Percentiles rank a stretch among this genome's conserved stretches.
Conservation (phyloP, 1,284 basidiomycete species). For the Cryptococcus jaspeensis region DNA sequence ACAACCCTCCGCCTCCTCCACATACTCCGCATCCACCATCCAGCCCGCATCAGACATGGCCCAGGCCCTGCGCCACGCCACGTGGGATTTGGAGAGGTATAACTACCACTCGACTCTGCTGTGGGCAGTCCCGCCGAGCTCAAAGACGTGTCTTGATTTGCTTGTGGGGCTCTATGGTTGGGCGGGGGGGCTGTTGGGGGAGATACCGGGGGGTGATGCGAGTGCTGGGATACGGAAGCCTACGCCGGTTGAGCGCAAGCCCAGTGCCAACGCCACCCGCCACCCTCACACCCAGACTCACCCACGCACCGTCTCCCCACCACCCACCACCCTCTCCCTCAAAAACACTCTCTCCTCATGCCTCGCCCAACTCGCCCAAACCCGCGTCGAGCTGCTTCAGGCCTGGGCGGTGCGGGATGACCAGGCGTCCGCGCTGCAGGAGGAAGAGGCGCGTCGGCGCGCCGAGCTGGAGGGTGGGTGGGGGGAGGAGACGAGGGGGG, state of each 20-base stretch:
- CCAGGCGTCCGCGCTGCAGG: conserved; percentile 37
- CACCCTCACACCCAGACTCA: not conserved
- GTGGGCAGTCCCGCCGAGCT: conserved; percentile 48
- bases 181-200: conserved; percentile 38
- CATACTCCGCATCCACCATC: conserved; percentile 5
- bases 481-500: not conserved
- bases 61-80: conserved; percentile 40
- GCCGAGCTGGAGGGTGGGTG: conserved; percentile 10
- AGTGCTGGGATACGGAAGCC: conserved; percentile 1
- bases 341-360: conserved; percentile 31
- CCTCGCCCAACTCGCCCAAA: conserved; percentile 31
- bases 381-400: conserved; percentile 31
- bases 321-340: conserved; percentile 17
- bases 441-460: conserved; percentile 16
- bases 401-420: conserved; percentile 40
- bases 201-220: conserved; percentile 12
- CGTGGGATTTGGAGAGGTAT: conserved; percentile 46
- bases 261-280: not conserved
- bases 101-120: conserved; percentile 48
- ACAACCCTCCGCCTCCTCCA: not conserved
- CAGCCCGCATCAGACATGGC: conserved; percentile 29
- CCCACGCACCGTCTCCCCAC: not conserved
- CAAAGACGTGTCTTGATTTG: conserved; percentile 44
- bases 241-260: not conserved
- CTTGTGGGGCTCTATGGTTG: conserved; percentile 47